phyloP scores from a whole-genome alignment of 2,329 filamentous ascomycete species.

The Penicillium sp. region DNA sequence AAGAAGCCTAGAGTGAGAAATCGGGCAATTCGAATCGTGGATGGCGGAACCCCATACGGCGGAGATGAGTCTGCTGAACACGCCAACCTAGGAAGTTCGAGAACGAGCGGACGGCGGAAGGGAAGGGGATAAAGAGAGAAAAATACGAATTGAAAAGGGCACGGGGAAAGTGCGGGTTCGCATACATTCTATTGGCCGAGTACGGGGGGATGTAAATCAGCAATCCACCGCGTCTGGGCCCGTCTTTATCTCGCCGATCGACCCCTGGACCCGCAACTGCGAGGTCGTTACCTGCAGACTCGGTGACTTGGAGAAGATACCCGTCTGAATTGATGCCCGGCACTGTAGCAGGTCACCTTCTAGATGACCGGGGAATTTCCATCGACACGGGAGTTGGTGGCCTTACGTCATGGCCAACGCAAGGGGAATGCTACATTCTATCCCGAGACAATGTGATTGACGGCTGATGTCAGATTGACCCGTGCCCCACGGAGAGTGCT shows the following conservation, averaged over 20 bases:
- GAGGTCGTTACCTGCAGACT: too few species aligned
- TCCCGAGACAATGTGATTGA: neutral
- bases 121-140: neutral
- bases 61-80: neutral
- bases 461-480: neutral
- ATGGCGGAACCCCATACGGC: neutral
- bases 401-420: neutral
- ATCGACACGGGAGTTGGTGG: too few species aligned
- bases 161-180: neutral
- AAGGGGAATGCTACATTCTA: slow-evolving; percentile 5
- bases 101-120: neutral
- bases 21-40: neutral
- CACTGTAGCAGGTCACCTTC: too few species aligned
- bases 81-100: neutral
- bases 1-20: slow-evolving; percentile 4
- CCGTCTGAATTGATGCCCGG: too few species aligned
- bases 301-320: too few species aligned
- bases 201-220: neutral
- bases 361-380: neutral
- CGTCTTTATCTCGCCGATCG: neutral
- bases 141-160: neutral
- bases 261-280: neutral
- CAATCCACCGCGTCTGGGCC: neutral
- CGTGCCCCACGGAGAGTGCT: neutral
- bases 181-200: neutral